Base-by-base conservation (phyloP, 108 stramenopile species). In the Aurantiochytrium sp. region DNA sequence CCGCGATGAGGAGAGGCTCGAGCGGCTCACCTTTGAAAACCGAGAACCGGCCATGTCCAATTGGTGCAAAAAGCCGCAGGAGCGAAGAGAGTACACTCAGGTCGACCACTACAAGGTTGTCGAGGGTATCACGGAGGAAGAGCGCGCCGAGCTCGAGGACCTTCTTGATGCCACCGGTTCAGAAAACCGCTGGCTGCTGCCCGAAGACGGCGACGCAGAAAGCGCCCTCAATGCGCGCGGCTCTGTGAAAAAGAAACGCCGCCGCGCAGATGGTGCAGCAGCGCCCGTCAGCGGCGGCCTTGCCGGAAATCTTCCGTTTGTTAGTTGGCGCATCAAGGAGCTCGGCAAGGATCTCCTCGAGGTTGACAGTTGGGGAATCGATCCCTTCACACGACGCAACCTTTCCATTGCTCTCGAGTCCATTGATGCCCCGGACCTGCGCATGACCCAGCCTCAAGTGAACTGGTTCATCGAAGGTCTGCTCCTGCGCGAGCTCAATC, bases 381-480 rank as follows among this genome's bases (percentile, higher is more conserved):
- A 83, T 28, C 76, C 76, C 28, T 83, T 83, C 4, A 53, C 76
- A 45, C 45, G 76, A 12, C 45, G 76, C 45, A 83, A 83, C 23
- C 19, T 83, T 53, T 53, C 51, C n/a, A 83, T 83, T 3, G 76
- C 76, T 45, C 76, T 83, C 45, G 76, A 83, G 28, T 83, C 76
- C 6, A 23, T 83, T 12, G 51, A 83, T 14, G 76, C 44, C 51
- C 10, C 76, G 25, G 6, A 47, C 12, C 76, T 83, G 12, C 45
- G 76, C 23, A 83, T 83, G 76, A 53, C 76, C 1, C 76, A 53
- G 49, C 76, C 76, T 12, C 76, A 83, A 23, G 23, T 83, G 45
- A 47, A 83, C 25, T 83, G 76, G 76, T 83, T 83, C 28, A 83
- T 83, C 51, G 76, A 83, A 45, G 76, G 76, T 23, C 45, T 83